Evolutionary conservation across 768 basidiomycete species (phyloP), one percentile per base, ranked within the genome.

Genomic region (Calocera viscosa): DNA sequence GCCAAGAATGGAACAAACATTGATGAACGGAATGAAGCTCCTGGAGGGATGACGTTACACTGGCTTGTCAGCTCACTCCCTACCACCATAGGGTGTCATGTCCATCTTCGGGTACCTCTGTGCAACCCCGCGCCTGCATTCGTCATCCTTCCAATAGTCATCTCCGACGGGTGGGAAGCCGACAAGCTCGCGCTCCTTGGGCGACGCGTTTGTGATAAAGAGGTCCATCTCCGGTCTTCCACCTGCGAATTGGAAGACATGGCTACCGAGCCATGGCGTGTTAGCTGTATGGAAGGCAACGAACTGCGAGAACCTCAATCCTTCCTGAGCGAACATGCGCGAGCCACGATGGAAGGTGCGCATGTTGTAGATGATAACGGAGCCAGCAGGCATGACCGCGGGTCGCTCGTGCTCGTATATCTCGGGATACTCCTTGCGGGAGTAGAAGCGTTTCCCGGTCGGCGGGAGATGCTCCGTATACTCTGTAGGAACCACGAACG

Each of bases 331-430:
- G 53, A 60, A 26, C 53, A 60, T 60, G 14, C 30, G 24, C 26
- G 26, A 28, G 26, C 53, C 53, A 5, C 53, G 53, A 26, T 60
- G 53, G 30, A 60, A 60, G 14, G 53, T 60, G 24, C 53, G 53
- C 53, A 60, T 60, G 30, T 10, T 60, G 53, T 60, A 60, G 2
- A 60, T 32, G 16, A 60, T 11, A 5, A 60, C 53, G 14, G 53
- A 60, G 26, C 53, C 53, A 10, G 53, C 53, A 10, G 26, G 53
- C 14, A 30, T 26, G 16, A 39, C 7, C 64, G 41, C 63, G 19
- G 63, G 63, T 12, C 38, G 39, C 41, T 67, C 67, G 40, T 64
- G 26, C 26, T 35, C 63, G 63, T 67, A 67, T 19, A 67, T 24
- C 47, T 67, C 67, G 11, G 67, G 67, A 41, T 22, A 64, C 28